A percentile compares a stretch with the other conserved stretches of the same genome.
phyloP scores from a whole-genome alignment of 2,329 filamentous ascomycete species.

The Sphaerulina musiva region DNA sequence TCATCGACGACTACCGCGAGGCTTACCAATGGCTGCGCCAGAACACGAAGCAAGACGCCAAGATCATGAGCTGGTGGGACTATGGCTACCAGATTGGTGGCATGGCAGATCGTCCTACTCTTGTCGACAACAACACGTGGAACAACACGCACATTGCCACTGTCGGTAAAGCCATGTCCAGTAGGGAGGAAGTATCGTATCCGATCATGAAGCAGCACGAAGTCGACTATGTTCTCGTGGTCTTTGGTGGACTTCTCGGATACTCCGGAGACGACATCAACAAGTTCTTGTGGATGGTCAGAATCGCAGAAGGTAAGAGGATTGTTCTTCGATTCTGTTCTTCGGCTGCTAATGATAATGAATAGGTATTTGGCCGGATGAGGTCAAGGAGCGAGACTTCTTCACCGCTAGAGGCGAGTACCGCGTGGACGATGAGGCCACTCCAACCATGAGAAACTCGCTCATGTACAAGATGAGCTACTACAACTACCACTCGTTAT shows the following conservation, averaged over 20 bases:
- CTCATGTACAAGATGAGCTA: constrained; percentile 99
- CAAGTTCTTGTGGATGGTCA: constrained; percentile 99
- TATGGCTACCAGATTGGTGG: constrained; percentile 99
- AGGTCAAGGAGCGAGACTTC: constrained; percentile 94
- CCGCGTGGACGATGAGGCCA: constrained; percentile 84
- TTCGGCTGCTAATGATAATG: constrained; percentile 6
- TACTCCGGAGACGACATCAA: constrained; percentile 99
- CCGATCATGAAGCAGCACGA: constrained; percentile 97
- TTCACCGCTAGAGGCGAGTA: constrained; percentile 94
- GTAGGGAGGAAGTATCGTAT: constrained; percentile 94
- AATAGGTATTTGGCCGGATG: constrained; percentile 83
- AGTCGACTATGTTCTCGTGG: constrained; percentile 96
- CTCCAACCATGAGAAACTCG: constrained; percentile 97
- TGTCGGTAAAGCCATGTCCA: constrained; percentile 98
- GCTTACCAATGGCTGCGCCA: constrained; percentile 99
- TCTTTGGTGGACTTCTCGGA: constrained; percentile 90
- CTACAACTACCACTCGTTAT: constrained; percentile 91
- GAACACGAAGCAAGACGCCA: constrained; percentile 89
- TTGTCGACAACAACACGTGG: constrained; percentile 99
- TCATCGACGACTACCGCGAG: constrained; percentile 98
- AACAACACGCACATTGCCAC: constrained; percentile 99
- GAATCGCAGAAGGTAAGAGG: constrained; percentile 78
- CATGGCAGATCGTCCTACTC: constrained; percentile 93
- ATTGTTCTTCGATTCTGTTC: not conserved
- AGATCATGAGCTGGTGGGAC: constrained; percentile 99